These are phyloP conservation scores for Boletus semigastroideus DNA, from an alignment of 1,284 basidiomycete species.

Conservation along the genomic window DNA sequence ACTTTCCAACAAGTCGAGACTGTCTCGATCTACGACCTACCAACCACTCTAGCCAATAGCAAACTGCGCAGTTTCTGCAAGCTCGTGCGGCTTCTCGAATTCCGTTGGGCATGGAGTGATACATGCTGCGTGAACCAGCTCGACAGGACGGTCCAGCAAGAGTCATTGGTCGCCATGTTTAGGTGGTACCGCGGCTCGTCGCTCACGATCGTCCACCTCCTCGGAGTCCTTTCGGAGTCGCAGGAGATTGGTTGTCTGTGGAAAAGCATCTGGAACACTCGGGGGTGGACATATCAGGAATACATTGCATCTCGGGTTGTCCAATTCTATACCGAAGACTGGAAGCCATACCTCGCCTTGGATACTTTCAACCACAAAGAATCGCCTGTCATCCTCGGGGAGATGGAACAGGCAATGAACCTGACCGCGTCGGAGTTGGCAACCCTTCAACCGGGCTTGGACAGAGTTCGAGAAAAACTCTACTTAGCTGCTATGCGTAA, in stretches of 20 bases:
- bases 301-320: too few relatives aligned
- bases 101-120: background rate
- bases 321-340: too few relatives aligned
- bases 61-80: constrained; percentile 9
- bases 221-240: constrained; percentile 1
- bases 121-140: constrained; percentile 4
- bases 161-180: constrained; percentile 1
- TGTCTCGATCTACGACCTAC: background rate
- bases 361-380: background rate
- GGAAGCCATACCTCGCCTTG: too few relatives aligned
- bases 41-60: background rate
- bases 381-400: background rate
- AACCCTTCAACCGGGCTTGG: constrained; percentile 6
- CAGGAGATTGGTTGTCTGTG: background rate
- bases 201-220: constrained; percentile 1
- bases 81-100: background rate
- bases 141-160: background rate
- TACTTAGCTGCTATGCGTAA: constrained; percentile 11
- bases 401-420: constrained; percentile 4
- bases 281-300: constrained; percentile 8
- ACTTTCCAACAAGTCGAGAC: constrained; percentile 1
- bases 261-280: constrained; percentile 15
- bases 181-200: background rate
- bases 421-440: background rate
- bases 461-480: constrained; percentile 9